A percentile compares a stretch with the other conserved stretches of the same genome.
Conservation (phyloP, 108 stramenopile genomes). For the Fragilaria crotonensis region DNA sequence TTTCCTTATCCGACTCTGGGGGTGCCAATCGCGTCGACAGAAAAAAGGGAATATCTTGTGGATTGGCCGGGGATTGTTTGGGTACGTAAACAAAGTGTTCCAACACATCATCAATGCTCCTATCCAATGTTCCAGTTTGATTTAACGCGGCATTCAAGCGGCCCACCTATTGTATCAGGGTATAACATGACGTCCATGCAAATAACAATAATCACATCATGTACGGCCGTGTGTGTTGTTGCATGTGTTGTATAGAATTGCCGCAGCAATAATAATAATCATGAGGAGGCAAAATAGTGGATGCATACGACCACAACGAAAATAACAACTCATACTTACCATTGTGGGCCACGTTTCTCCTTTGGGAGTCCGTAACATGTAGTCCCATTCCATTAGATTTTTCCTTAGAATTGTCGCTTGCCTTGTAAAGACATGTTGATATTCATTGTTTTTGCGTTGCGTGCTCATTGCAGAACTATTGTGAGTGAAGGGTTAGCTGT, state of each 20-base stretch:
- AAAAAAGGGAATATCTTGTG: conserved; percentile 85
- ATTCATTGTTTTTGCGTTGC: conserved; percentile 34
- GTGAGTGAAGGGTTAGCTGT: too few species aligned
- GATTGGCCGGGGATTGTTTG: conserved; percentile 58
- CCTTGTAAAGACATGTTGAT: conserved; percentile 53
- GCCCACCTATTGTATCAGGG: background rate
- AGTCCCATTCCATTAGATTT: conserved; percentile 77
- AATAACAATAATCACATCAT: background rate
- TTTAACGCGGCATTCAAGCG: conserved; percentile 18
- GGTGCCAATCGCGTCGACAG: conserved; percentile 53
- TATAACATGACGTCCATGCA: background rate
- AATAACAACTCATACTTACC: conserved; percentile 44
- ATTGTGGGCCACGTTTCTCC: conserved; percentile 85
- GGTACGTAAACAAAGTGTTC: conserved; percentile 85
- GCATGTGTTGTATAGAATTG: too few species aligned
- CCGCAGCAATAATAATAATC: too few species aligned
- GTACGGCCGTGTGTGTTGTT: background rate
- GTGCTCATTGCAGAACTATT: conserved; percentile 5
- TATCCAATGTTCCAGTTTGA: conserved; percentile 66
- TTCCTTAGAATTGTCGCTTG: conserved; percentile 71
- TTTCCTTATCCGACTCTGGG: conserved; percentile 13
- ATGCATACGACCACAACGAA: too few species aligned
- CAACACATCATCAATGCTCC: conserved; percentile 64
- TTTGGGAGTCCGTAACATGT: conserved; percentile 39
- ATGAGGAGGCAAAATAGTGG: too few species aligned